Conservation (phyloP, 257 asterid species). For the Euphrasia confusa region DNA sequence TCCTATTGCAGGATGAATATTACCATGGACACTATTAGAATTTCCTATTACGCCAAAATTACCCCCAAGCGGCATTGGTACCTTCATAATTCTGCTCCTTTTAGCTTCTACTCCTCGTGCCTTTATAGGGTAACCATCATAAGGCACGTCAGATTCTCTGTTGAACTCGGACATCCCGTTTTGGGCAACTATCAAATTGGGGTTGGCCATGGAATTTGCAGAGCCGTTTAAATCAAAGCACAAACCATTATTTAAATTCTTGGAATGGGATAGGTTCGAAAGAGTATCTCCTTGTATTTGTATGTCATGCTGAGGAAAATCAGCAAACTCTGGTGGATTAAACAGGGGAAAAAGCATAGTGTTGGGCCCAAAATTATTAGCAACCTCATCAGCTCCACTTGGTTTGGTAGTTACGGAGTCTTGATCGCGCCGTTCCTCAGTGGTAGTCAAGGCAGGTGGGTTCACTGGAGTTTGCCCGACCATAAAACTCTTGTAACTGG, state of each 20-base stretch:
- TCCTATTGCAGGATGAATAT: slow-evolving; percentile 65
- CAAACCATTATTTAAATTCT: slow-evolving; percentile 21
- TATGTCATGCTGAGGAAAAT: slow-evolving; percentile 30
- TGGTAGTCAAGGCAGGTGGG: slow-evolving; percentile 30
- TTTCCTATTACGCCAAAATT: slow-evolving; percentile 26
- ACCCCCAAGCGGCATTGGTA: slow-evolving; percentile 28
- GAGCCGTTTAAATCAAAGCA: slow-evolving; percentile 26
- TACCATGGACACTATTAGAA: slow-evolving; percentile 39
- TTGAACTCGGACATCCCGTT: slow-evolving; percentile 25
- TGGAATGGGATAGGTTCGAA: slow-evolving; percentile 24
- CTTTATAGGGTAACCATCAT: slow-evolving; percentile 35
- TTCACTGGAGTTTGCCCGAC: slow-evolving; percentile 24
- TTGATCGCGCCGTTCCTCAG: slow-evolving; percentile 29
- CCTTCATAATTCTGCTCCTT: slow-evolving; percentile 28
- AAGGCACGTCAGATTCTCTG: slow-evolving; percentile 23
- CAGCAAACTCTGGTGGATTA: slow-evolving; percentile 20
- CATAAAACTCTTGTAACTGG: slow-evolving; percentile 21
- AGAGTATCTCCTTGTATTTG: slow-evolving; percentile 23
- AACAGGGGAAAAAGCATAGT: slow-evolving; percentile 23
- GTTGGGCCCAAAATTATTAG: slow-evolving; percentile 31
- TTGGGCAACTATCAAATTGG: slow-evolving; percentile 24
- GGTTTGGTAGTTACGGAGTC: slow-evolving; percentile 25
- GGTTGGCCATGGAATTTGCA: slow-evolving; percentile 26
- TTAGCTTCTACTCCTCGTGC: slow-evolving; percentile 38
- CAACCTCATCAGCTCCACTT: slow-evolving; percentile 35